Percentiles rank a stretch among this genome's conserved stretches.
Conservation (phyloP, 768 basidiomycete species). For the Phallus indusiatus region DNA sequence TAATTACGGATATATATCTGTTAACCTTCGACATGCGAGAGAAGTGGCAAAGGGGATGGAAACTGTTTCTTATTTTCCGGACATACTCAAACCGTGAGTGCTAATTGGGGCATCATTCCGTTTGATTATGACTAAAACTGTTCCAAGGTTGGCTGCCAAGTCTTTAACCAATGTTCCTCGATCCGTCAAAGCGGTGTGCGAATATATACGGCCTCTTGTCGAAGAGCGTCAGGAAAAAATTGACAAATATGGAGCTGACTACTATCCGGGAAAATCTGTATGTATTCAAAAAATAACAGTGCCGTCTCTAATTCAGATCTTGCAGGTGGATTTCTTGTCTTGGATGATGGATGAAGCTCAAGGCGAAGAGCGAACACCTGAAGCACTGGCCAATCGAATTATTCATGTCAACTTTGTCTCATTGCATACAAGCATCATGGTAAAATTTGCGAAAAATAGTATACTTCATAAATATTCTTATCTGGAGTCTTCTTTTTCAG, state of each 20-base stretch:
- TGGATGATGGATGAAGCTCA: conserved; percentile 14
- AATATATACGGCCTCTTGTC: conserved; percentile 7
- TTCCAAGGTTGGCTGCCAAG: conserved; percentile 1
- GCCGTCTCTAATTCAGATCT: conserved; percentile 4
- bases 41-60: background rate
- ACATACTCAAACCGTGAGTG: conserved; percentile 13
- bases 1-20: background rate
- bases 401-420: conserved; percentile 1
- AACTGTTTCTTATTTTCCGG: conserved; percentile 11
- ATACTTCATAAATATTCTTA: background rate
- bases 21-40: conserved; percentile 2
- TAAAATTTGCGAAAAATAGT: background rate
- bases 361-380: background rate
- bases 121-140: background rate
- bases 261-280: conserved; percentile 19
- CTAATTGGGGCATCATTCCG: too few relatives aligned
- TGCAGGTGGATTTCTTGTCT: conserved; percentile 14
- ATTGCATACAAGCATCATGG: background rate
- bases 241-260: conserved; percentile 13
- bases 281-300: background rate
- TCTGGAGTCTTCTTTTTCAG: background rate
- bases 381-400: background rate
- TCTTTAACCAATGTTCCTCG: conserved; percentile 5
- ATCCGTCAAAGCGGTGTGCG: background rate
- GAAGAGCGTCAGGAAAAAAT: conserved; percentile 9